phyloP scores from a whole-genome alignment of 2,329 filamentous ascomycete species.

The Colletotrichum filicis region DNA sequence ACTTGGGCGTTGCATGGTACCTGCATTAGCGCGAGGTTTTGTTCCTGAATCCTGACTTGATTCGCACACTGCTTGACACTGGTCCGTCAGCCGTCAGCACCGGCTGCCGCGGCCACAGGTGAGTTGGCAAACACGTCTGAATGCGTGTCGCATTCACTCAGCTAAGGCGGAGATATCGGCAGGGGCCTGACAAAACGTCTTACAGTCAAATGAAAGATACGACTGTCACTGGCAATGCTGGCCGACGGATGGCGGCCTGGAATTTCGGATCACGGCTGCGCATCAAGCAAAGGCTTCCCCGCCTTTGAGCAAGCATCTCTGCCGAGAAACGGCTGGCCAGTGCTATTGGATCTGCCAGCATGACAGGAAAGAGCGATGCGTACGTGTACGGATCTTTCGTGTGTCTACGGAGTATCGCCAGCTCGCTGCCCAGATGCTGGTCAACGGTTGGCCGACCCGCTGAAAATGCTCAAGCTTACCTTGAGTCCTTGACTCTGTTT shows the following conservation, averaged over 20 bases:
- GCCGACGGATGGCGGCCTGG: conserved; percentile 21
- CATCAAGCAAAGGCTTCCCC: conserved; percentile 13
- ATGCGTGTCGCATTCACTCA: conserved; percentile 7
- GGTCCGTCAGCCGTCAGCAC: conserved; percentile 26
- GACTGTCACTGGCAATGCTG: background rate
- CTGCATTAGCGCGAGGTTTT: conserved; percentile 23
- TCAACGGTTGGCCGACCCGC: conserved; percentile 3
- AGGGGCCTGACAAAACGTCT: conserved; percentile 1
- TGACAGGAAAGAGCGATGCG: conserved; percentile 12
- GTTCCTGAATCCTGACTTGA: conserved; percentile 12
- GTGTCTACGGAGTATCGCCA: conserved; percentile 2
- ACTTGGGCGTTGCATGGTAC: conserved; percentile 16
- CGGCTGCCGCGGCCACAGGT: conserved; percentile 17
- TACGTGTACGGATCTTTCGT: conserved; percentile 4
- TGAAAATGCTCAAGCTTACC: conserved; percentile 20
- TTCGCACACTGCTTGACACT: conserved; percentile 13
- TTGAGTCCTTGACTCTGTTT: conserved; percentile 13
- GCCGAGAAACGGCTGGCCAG: conserved; percentile 4
- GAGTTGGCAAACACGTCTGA: background rate
- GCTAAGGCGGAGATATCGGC: conserved; percentile 3
- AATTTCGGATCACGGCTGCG: conserved; percentile 27
- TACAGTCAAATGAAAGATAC: conserved; percentile 26
- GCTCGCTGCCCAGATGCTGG: background rate
- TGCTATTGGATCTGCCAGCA: background rate
- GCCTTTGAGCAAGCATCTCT: background rate